Evolutionary conservation across 1,284 basidiomycete genomes (phyloP).

Genomic region (Rhodotorula sp.): DNA sequence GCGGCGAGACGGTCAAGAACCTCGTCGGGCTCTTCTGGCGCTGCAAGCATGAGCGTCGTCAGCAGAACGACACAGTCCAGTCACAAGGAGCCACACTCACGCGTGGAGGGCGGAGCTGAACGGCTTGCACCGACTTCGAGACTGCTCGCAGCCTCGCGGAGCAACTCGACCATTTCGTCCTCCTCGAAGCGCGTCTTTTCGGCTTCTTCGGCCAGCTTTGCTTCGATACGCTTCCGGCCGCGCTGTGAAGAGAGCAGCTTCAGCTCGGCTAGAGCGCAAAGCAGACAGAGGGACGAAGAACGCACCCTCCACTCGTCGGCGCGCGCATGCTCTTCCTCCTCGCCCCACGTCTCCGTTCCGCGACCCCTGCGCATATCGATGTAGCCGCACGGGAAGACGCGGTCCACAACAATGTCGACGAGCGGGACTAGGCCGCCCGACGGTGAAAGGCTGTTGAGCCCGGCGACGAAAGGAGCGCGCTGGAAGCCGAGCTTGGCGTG

Average conservation of each 20-base stretch:
- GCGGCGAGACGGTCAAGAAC: slow-evolving; percentile 68
- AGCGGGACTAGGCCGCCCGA: slow-evolving; percentile 79
- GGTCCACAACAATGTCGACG: slow-evolving; percentile 73
- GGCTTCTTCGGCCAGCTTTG: slow-evolving; percentile 25
- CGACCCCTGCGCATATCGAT: slow-evolving; percentile 58
- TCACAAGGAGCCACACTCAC: neutral
- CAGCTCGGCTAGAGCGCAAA: slow-evolving; percentile 29
- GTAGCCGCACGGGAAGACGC: slow-evolving; percentile 57
- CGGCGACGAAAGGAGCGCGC: slow-evolving; percentile 65
- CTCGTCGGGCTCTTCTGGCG: slow-evolving; percentile 64
- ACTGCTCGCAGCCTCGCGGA: slow-evolving; percentile 30
- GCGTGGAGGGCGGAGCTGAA: neutral
- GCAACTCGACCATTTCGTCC: slow-evolving; percentile 35
- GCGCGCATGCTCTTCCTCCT: slow-evolving; percentile 66
- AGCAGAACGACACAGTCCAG: no score
- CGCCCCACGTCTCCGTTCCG: slow-evolving; percentile 64
- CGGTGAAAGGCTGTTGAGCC: slow-evolving; percentile 72
- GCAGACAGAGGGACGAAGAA: neutral
- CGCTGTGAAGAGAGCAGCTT: slow-evolving; percentile 3
- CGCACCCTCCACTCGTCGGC: slow-evolving; percentile 71
- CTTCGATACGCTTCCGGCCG: slow-evolving; percentile 28
- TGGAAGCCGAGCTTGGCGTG: slow-evolving; percentile 80
- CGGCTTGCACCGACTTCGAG: neutral
- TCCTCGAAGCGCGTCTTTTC: slow-evolving; percentile 26
- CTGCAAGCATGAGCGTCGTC: neutral